Evolutionary conservation across 176 grass and related monocot species (phyloP).

Genomic region (Oryza brachyantha): DNA sequence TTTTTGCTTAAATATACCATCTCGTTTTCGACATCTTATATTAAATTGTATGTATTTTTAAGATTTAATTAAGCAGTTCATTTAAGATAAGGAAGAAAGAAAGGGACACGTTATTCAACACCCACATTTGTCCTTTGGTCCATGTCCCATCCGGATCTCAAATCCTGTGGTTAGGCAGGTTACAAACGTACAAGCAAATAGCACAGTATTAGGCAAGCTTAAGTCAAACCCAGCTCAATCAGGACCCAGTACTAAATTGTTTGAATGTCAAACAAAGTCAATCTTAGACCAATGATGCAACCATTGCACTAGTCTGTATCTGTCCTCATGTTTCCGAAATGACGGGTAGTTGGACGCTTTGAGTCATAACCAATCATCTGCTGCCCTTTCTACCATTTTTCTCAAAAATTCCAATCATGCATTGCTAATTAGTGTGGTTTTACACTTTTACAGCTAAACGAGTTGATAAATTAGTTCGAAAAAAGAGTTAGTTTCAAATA

Average conservation of each 20-base stretch:
- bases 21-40: not conserved
- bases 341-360: not conserved
- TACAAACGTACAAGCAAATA: conserved; percentile 36
- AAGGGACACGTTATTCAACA: conserved; percentile 4
- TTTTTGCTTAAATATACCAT: not conserved
- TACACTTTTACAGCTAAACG: conserved; percentile 4
- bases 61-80: not conserved
- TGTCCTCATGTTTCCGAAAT: conserved; percentile 31
- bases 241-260: conserved; percentile 25
- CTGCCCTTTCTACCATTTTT: not conserved
- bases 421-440: conserved; percentile 13
- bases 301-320: no score
- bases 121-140: conserved; percentile 32
- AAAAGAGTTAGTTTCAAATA: conserved; percentile 17
- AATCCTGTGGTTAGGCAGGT: conserved; percentile 36
- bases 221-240: conserved; percentile 47
- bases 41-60: not conserved
- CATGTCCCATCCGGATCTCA: conserved; percentile 26
- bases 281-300: conserved; percentile 44
- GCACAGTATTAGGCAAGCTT: conserved; percentile 3
- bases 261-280: conserved; percentile 46
- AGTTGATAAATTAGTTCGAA: not conserved
- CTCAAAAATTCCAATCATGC: not conserved
- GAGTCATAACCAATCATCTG: not conserved
- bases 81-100: conserved; percentile 19